Percentiles rank a stretch among this genome's conserved stretches.
phyloP scores from a whole-genome alignment of 805 yeast genomes.

The Suhomyces sp. region DNA sequence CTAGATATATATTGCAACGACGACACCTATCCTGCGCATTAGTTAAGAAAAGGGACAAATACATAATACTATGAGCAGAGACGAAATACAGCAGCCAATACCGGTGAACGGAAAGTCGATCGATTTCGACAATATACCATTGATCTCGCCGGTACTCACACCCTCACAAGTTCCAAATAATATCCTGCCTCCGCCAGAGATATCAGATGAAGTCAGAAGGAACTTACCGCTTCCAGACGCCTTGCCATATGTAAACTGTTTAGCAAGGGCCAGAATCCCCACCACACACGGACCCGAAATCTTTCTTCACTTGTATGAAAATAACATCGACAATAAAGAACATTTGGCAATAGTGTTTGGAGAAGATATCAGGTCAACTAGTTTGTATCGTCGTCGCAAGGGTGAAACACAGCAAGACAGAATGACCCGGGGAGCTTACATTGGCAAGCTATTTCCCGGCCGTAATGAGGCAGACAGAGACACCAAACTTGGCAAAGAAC shows the following conservation, averaged over 20 bases:
- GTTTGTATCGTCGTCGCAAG: slow-evolving; percentile 58
- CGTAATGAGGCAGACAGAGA: slow-evolving; percentile 67
- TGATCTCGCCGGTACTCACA: slow-evolving; percentile 13
- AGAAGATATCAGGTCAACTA: slow-evolving; percentile 76
- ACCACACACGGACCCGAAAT: slow-evolving; percentile 95
- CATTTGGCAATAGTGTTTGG: slow-evolving; percentile 97
- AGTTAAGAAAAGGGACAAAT: background rate
- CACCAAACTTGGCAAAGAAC: slow-evolving; percentile 17
- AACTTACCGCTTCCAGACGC: slow-evolving; percentile 44
- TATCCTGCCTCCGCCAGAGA: slow-evolving; percentile 6
- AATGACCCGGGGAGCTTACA: slow-evolving; percentile 98
- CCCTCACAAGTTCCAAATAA: slow-evolving; percentile 1
- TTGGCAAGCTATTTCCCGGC: slow-evolving; percentile 88
- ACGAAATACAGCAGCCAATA: slow-evolving; percentile 1
- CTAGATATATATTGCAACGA: background rate
- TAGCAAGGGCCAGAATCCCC: slow-evolving; percentile 94
- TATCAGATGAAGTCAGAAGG: slow-evolving; percentile 24
- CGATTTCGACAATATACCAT: slow-evolving; percentile 10
- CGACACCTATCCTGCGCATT: background rate
- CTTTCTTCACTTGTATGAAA: slow-evolving; percentile 83
- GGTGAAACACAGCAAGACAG: slow-evolving; percentile 87
- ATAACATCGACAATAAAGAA: slow-evolving; percentile 85
- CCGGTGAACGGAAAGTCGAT: background rate
- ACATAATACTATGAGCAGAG: background rate
- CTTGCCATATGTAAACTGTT: slow-evolving; percentile 78